Evolutionary conservation across 2,329 filamentous ascomycete species (phyloP), one percentile per base, ranked within the genome.

Genomic region (Aspergillus neoniger): DNA sequence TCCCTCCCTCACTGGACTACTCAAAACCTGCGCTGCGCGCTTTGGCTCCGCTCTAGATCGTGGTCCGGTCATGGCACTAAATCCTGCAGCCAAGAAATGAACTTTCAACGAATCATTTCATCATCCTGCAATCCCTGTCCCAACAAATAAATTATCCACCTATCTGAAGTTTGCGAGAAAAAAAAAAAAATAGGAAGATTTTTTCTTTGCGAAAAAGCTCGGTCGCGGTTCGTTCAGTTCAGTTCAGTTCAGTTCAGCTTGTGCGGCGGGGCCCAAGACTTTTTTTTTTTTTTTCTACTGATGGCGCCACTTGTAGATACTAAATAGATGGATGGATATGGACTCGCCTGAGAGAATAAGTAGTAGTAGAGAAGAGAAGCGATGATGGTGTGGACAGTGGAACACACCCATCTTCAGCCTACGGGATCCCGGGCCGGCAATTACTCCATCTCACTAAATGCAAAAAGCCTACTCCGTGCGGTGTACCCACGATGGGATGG

Each of bases 61-160:
- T 49, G 47, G 25, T 44, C 47, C 47, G 15, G 23, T 15, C 23
- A n/a, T 48, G 25, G n/a, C 44, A 48, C 44, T 48, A 49, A 36
- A 15, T 49, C 8, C 47, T 49, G 47, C 47, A 49, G 47, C 47
- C 23, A 49, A 30, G 47, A 49, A 30, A 25, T 28, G 25, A 32
- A 7, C 15, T 49, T 23, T 28, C 25, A 28, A 28, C 12, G 4
- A 17, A 15, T 15, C 25, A 15, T 21, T 28, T 21, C 30, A 32
- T 32, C 28, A 30, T 36, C 32, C 32, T 36, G 32, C 32, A 36
- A 15, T 48, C 6, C 14, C 21, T 25, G 44, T 49, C 23, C 47
- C 47, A 49, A 49, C 47, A 30, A 19, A 17, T 28, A 5, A 49
- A 49, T 49, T 49, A 49, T 49, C 47, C 47, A 49, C 47, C 47